These are phyloP conservation scores for Kalanchoe fedtschenkoi DNA, from an alignment of 164 flowering plant genomes.

Conservation along the genomic window DNA sequence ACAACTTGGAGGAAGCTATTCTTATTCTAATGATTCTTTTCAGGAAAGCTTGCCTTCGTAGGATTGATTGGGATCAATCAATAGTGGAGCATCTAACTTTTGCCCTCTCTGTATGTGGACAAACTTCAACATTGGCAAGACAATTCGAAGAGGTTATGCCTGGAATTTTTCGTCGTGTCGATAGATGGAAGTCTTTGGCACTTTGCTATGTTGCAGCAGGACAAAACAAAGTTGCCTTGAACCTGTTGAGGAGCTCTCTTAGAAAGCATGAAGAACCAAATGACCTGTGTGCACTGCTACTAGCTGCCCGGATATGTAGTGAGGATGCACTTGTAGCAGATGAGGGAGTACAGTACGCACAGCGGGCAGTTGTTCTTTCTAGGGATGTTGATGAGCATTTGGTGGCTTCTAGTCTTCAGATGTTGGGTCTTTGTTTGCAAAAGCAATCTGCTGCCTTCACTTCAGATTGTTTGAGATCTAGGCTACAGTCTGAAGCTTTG, in stretches of 20 bases:
- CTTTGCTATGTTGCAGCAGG: conserved; percentile 67
- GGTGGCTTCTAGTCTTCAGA: conserved; percentile 59
- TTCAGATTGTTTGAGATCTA: conserved; percentile 75
- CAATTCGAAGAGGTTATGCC: conserved; percentile 79
- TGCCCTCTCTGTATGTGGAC: conserved; percentile 73
- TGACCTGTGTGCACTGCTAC: conserved; percentile 48
- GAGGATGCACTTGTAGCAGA: conserved; percentile 62
- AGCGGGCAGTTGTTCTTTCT: conserved; percentile 45
- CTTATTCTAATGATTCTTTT: conserved; percentile 76
- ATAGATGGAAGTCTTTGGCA: conserved; percentile 75
- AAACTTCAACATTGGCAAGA: conserved; percentile 63
- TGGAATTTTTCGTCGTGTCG: conserved; percentile 61
- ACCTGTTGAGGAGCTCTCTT: conserved; percentile 67
- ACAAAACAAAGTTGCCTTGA: conserved; percentile 49
- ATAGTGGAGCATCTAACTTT: conserved; percentile 75
- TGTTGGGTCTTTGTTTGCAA: conserved; percentile 78
- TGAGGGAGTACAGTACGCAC: conserved; percentile 80
- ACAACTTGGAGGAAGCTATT: conserved; percentile 87
- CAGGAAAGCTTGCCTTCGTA: conserved; percentile 56
- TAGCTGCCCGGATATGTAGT: conserved; percentile 76
- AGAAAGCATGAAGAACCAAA: conserved; percentile 67
- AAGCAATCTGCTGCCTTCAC: conserved; percentile 67
- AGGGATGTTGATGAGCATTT: conserved; percentile 45
- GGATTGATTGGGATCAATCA: conserved; percentile 74
- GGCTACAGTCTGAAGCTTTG: conserved; percentile 71